Evolutionary conservation across 495 filamentous ascomycete species (phyloP), one percentile per base, ranked within the genome.

Genomic region (Glonium stellatum): DNA sequence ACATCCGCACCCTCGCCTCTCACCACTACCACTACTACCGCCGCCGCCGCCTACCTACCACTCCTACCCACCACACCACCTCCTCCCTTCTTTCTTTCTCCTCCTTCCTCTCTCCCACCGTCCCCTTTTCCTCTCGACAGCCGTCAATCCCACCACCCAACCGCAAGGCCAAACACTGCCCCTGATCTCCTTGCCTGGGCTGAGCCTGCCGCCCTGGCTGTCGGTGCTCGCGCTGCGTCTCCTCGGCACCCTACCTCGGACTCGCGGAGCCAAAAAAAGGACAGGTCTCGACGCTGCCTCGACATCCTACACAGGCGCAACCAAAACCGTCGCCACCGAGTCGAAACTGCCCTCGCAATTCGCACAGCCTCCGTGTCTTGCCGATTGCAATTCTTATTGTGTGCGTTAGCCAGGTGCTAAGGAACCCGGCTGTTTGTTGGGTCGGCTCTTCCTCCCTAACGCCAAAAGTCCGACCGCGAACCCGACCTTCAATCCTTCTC

Each of bases 221-320:
- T 51, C 21, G 21, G 48, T 51, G 48, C 48, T 51, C 21, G 31
- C 48, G 19, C 48, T 51, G 23, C 23, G 23, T 22, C 22, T 48
- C 44, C 22, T 22, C 44, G 44, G 44, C 18, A 22, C 18, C 44
- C 27, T 31, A 44, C 39, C 39, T 44, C 39, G 48, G 48, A 51
- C 48, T 51, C n/a, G 48, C 48, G 21, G 48, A 51, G 48, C 48
- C 48, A 51, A 51, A 51, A 51, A 51, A 51, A 25, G 47, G 39
- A 44, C 47, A 9, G 8, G 48, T 25, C 48, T 51, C 48, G 48
- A 51, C 48, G 6, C 47, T 12, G 2, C 47, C 47, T 21, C 47
- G 5, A 27, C 47, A 31, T 15, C 23, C 48, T 27, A 9, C 19
- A 51, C 48, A 25, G 15, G 27, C 6, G 27, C 48, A 25, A 15